Percentiles rank a stretch among this genome's conserved stretches.
phyloP scores from a whole-genome alignment of 1,139 yeast genomes.

The Debaryomyces sp. region DNA sequence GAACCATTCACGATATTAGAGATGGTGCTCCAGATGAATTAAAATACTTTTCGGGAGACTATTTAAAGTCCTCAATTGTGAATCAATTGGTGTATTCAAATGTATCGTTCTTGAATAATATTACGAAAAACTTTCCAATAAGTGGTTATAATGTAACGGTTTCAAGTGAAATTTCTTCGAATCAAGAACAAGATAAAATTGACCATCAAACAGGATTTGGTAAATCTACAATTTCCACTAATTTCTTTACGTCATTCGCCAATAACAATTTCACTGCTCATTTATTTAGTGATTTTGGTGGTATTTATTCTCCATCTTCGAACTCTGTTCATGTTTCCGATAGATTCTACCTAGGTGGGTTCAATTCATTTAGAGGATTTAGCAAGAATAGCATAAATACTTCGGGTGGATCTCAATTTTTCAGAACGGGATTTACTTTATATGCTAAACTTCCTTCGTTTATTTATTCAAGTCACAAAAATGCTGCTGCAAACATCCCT shows the following conservation, averaged over 20 bases:
- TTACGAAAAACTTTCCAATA: constrained; percentile 35
- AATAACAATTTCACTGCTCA: constrained; percentile 42
- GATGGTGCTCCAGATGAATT: constrained; percentile 42
- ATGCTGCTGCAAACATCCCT: constrained; percentile 14
- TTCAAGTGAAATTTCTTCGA: constrained; percentile 34
- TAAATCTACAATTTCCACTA: constrained; percentile 30
- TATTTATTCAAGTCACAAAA: constrained; percentile 23
- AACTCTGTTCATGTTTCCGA: constrained; percentile 44
- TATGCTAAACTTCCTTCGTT: constrained; percentile 41
- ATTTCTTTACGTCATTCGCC: constrained; percentile 40
- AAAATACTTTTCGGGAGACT: constrained; percentile 36
- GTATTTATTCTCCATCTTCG: constrained; percentile 26
- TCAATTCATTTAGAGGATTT: constrained; percentile 41
- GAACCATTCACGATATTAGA: constrained; percentile 44
- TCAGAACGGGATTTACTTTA: constrained; percentile 36
- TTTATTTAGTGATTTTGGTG: constrained; percentile 39
- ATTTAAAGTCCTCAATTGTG: constrained; percentile 38
- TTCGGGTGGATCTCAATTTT: constrained; percentile 46
- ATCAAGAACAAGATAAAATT: constrained; percentile 31
- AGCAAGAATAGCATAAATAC: constrained; percentile 38
- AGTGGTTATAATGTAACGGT: constrained; percentile 27
- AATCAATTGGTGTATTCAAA: constrained; percentile 27
- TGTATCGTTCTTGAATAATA: constrained; percentile 25
- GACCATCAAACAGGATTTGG: constrained; percentile 26
- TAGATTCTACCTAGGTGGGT: constrained; percentile 53